phyloP scores from a whole-genome alignment of 1,139 yeast genomes.

The Hanseniaspora gamundiae region DNA sequence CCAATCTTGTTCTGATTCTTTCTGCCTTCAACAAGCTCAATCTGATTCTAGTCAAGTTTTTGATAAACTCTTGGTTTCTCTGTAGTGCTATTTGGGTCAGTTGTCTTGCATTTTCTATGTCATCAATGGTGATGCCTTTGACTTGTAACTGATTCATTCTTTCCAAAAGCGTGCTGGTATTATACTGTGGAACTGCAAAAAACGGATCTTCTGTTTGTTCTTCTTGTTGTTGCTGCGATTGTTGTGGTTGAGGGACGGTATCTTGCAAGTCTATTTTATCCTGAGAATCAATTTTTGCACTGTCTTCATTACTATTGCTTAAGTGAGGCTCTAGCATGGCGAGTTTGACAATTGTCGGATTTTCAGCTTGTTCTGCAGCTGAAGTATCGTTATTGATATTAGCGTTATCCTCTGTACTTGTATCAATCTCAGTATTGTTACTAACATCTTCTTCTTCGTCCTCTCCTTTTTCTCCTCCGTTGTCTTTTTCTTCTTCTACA shows the following conservation, averaged over 20 bases:
- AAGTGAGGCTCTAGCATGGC: too few relatives aligned
- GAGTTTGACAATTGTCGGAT: too few relatives aligned
- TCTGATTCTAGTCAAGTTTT: conserved; percentile 61
- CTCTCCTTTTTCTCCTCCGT: conserved; percentile 6
- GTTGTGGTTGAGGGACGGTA: background rate
- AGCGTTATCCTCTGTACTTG: too few relatives aligned
- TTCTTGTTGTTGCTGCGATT: conserved; percentile 6
- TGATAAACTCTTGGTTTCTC: conserved; percentile 79
- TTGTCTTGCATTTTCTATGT: conserved; percentile 55
- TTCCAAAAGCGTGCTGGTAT: conserved; percentile 15
- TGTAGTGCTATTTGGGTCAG: conserved; percentile 64
- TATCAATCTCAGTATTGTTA: too few relatives aligned
- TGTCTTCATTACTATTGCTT: background rate
- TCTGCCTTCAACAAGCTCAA: conserved; percentile 70
- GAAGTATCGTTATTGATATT: too few relatives aligned
- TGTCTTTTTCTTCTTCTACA: conserved; percentile 9
- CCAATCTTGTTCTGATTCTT: conserved; percentile 53
- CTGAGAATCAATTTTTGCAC: background rate
- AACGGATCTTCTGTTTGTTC: conserved; percentile 41
- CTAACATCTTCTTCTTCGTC: too few relatives aligned
- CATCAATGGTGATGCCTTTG: conserved; percentile 37
- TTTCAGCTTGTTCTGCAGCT: too few relatives aligned
- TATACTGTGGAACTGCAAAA: conserved; percentile 46
- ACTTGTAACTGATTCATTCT: conserved; percentile 13
- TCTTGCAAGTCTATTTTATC: conserved; percentile 4